Base-by-base conservation (phyloP, 176 grass and related monocot species). In the Elaeis guineensis region DNA sequence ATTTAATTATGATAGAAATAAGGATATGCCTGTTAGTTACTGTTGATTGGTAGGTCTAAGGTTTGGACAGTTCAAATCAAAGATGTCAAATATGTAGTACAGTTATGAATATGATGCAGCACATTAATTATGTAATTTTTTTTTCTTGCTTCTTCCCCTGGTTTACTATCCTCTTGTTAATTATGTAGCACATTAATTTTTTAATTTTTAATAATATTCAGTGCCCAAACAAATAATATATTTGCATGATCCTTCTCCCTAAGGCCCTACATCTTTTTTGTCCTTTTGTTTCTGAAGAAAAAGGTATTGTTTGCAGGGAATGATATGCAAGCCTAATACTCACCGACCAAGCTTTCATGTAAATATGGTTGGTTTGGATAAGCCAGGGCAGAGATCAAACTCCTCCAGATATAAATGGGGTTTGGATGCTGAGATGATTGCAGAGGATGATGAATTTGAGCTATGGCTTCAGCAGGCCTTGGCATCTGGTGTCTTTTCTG, bases 251-350 rank as follows among this genome's bases (percentile, higher is more conserved):
- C 5, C 0, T 30, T 80, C 35, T 50, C 39, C 17, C 21, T 9
- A 8, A 44, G 11, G 35, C 9, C 35, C 35, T 2, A 44, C 9
- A 44, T 66, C 50, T 14, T 49, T 32, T 74, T 20, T 4, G 2
- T 16, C 17, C 4, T 5, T 16, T 2, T 44, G 35, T 44, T 44
- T 44, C 35, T 44, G 35, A 44, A 44, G 17, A 5, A 61, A 19
- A 60, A 14, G 0, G 11, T 19, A 61, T 17, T 75, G 23, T 55
- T 71, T 63, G 16, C 77, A 99, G 94, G 88, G 94, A 57, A 93
- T 99, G 88, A 82, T 76, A 77, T 99, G 94, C 80, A 93, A 77
- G 63, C 85, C 94, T 49, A 99, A 99, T 70, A 99, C 94, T 61
- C 94, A 99, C 23, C 77, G 88, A 17, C 94, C 94, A 62, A 93